phyloP scores from a whole-genome alignment of 1,139 yeast species.

The Pichia sp. region DNA sequence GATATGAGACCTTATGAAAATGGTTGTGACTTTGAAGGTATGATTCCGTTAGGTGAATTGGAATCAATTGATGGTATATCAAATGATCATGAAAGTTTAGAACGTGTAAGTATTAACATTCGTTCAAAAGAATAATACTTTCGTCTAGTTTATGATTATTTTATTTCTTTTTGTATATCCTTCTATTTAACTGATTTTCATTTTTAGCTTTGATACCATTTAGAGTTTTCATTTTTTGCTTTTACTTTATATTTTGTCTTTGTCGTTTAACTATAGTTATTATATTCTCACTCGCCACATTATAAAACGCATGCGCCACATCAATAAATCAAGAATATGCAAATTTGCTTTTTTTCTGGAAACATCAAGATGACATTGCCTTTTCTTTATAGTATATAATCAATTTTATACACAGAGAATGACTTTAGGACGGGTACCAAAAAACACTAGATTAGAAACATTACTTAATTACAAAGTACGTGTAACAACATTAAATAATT shows the following conservation, averaged over 20 bases:
- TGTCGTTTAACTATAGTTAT: no score
- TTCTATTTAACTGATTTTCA: no score
- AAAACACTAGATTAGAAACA: constrained; percentile 41
- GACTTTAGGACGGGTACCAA: constrained; percentile 24
- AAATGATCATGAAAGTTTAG: neutral
- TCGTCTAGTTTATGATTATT: neutral
- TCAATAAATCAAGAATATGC: neutral
- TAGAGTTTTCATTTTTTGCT: neutral
- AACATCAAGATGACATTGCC: neutral
- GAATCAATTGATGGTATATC: neutral
- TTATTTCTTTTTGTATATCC: neutral
- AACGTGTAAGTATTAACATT: neutral
- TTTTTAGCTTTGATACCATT: neutral
- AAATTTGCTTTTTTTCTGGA: neutral
- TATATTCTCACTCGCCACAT: neutral
- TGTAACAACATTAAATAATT: constrained; percentile 66
- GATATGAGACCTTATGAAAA: constrained; percentile 16
- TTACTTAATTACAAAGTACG: constrained; percentile 68
- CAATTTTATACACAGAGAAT: neutral
- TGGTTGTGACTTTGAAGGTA: constrained; percentile 4
- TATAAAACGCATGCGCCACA: neutral
- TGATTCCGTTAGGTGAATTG: neutral
- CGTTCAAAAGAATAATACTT: neutral
- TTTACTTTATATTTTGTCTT: neutral
- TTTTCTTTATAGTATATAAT: neutral